These are phyloP conservation scores for Phytopythium ostracodes DNA, from an alignment of 352 stramenopile genomes.

Conservation along the genomic window DNA sequence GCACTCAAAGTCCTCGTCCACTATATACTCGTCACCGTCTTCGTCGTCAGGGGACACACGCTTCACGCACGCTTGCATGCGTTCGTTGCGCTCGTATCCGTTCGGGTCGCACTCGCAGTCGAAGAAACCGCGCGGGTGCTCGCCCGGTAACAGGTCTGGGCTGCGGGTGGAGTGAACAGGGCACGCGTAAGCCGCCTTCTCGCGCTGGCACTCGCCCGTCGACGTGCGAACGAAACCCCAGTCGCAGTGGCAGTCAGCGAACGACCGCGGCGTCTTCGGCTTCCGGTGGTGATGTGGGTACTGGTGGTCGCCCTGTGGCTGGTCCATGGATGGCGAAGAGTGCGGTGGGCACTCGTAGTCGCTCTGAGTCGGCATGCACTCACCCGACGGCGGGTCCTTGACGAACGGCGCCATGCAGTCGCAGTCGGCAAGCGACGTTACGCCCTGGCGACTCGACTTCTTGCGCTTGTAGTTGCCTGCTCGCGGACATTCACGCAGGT, in stretches of 20 bases:
- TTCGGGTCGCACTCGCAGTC: constrained; percentile 64
- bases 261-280: constrained; percentile 26
- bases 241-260: constrained; percentile 70
- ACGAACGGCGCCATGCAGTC: constrained; percentile 50
- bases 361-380: constrained; percentile 32
- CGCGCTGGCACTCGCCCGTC: constrained; percentile 40
- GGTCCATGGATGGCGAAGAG: neutral
- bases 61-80: constrained; percentile 44
- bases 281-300: neutral
- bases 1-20: constrained; percentile 35
- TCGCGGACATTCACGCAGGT: constrained; percentile 52
- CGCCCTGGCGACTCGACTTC: neutral
- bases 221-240: constrained; percentile 61
- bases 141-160: constrained; percentile 26
- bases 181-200: constrained; percentile 56
- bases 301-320: neutral
- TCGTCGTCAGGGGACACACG: constrained; percentile 14
- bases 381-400: constrained; percentile 72
- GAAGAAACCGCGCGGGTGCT: constrained; percentile 57
- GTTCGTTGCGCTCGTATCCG: constrained; percentile 52
- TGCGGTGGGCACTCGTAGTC: constrained; percentile 8
- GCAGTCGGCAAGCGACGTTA: constrained; percentile 66
- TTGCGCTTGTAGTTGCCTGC: constrained; percentile 77
- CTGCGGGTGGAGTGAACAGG: constrained; percentile 51
- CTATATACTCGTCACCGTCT: constrained; percentile 17